Conservation (phyloP, 768 basidiomycete genomes). For the Boletus reticuloceps region DNA sequence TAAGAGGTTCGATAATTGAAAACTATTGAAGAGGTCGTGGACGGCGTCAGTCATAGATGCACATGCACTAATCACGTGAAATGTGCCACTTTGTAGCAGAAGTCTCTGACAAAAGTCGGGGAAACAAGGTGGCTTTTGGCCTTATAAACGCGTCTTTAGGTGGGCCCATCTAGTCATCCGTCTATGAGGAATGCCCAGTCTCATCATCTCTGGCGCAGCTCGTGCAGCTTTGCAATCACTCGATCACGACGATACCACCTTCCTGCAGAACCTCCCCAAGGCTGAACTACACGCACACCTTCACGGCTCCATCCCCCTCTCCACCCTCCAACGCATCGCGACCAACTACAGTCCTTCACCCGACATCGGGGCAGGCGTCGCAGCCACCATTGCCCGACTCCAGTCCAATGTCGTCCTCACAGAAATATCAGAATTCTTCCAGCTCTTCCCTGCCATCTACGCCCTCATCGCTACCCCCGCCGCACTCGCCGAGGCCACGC, state of each 20-base stretch:
- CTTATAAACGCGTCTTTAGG: too few relatives aligned
- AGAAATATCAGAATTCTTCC: constrained; percentile 71
- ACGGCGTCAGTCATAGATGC: too few relatives aligned
- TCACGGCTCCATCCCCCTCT: constrained; percentile 78
- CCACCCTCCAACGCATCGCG: constrained; percentile 61
- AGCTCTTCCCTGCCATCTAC: constrained; percentile 76
- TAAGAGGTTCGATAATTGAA: too few relatives aligned
- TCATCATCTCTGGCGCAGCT: constrained; percentile 30
- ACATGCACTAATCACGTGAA: too few relatives aligned
- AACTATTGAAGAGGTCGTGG: too few relatives aligned
- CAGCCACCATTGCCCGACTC: constrained; percentile 42
- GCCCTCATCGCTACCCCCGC: constrained; percentile 63
- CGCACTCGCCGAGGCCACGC: constrained; percentile 53
- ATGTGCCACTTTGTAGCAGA: too few relatives aligned
- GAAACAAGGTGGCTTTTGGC: too few relatives aligned
- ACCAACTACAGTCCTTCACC: constrained; percentile 31
- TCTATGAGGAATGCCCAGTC: background rate
- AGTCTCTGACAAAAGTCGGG: too few relatives aligned
- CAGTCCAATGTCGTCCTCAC: constrained; percentile 42
- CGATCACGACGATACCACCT: constrained; percentile 46
- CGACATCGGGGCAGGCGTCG: constrained; percentile 35
- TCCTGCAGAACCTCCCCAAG: constrained; percentile 67
- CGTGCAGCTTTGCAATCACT: constrained; percentile 55
- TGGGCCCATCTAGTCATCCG: too few relatives aligned
- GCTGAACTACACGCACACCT: constrained; percentile 86